These are phyloP conservation scores for Ascochyta viciae-villosae DNA, from an alignment of 2,329 filamentous ascomycete genomes.

Conservation along the genomic window DNA sequence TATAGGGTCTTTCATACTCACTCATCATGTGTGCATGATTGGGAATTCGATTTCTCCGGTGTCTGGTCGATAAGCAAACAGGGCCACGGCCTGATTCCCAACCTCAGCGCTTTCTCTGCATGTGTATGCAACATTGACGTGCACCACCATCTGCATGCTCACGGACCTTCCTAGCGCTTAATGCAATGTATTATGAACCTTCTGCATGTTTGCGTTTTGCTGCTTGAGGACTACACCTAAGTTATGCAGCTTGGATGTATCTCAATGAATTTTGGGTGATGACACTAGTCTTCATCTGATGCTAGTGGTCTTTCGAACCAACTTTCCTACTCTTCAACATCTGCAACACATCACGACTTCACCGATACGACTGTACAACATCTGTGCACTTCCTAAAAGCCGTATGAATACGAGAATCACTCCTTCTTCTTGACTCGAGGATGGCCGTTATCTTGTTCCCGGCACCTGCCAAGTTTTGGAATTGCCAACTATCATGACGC, in stretches of 20 bases:
- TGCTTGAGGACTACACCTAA: background rate
- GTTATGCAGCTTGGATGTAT: background rate
- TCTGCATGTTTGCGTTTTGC: background rate
- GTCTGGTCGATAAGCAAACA: slow-evolving; percentile 48
- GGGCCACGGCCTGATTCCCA: slow-evolving; percentile 45
- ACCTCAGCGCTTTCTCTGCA: slow-evolving; percentile 20
- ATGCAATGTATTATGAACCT: slow-evolving; percentile 23
- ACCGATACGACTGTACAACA: background rate
- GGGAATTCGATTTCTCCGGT: slow-evolving; percentile 48
- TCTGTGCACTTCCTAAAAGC: background rate
- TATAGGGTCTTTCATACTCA: slow-evolving; percentile 46
- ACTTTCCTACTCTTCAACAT: background rate
- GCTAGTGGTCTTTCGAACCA: slow-evolving; percentile 3
- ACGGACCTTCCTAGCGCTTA: slow-evolving; percentile 16
- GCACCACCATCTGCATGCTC: slow-evolving; percentile 17
- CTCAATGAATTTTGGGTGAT: background rate
- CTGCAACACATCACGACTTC: background rate
- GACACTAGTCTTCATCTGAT: slow-evolving; percentile 1
- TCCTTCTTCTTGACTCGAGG: background rate
- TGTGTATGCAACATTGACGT: slow-evolving; percentile 15
- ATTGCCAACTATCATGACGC: slow-evolving; percentile 34
- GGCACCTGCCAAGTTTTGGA: slow-evolving; percentile 38
- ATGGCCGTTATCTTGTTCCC: slow-evolving; percentile 7
- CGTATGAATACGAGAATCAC: background rate
- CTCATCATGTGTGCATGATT: slow-evolving; percentile 48